A percentile compares a stretch with the other conserved stretches of the same genome.
These are phyloP conservation scores for Cryomyces minteri DNA, from an alignment of 495 filamentous ascomycete genomes.

Conservation along the genomic window DNA sequence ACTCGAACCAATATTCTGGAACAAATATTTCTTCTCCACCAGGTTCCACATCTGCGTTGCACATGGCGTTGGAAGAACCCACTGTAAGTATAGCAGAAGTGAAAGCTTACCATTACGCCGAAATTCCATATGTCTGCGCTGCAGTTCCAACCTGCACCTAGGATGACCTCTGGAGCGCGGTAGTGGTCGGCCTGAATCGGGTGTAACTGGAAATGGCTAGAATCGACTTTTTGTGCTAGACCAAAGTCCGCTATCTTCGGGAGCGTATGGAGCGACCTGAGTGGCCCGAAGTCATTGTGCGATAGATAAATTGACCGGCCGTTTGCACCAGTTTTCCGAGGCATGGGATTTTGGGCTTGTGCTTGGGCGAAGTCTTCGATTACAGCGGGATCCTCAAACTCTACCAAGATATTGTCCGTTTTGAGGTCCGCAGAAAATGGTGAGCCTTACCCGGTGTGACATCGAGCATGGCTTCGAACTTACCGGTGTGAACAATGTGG, in stretches of 20 bases:
- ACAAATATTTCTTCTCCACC: slow-evolving; percentile 13
- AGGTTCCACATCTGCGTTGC: slow-evolving; percentile 18
- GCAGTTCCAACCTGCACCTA: slow-evolving; percentile 19
- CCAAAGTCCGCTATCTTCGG: slow-evolving; percentile 26
- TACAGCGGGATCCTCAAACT: slow-evolving; percentile 25
- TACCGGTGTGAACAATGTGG: slow-evolving; percentile 23
- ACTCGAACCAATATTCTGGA: slow-evolving; percentile 12
- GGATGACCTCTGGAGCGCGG: slow-evolving; percentile 23
- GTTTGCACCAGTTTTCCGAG: slow-evolving; percentile 22
- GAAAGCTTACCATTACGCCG: slow-evolving; percentile 11
- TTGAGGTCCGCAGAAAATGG: slow-evolving; percentile 31
- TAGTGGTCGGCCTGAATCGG: slow-evolving; percentile 24
- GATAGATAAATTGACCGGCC: slow-evolving; percentile 22
- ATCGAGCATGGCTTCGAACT: slow-evolving; percentile 4
- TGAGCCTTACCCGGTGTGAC: no score
- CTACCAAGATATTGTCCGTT: slow-evolving; percentile 28
- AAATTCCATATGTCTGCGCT: slow-evolving; percentile 27
- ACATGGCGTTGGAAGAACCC: not conserved
- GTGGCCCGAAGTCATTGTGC: slow-evolving; percentile 24
- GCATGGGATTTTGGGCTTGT: slow-evolving; percentile 22
- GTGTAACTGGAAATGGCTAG: slow-evolving; percentile 21
- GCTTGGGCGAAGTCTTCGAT: slow-evolving; percentile 23
- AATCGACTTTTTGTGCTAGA: slow-evolving; percentile 17
- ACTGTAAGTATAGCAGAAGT: not conserved
- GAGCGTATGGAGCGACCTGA: slow-evolving; percentile 18